Base-by-base conservation (phyloP, 805 yeast genomes). In the Candida coquimbonensis region DNA sequence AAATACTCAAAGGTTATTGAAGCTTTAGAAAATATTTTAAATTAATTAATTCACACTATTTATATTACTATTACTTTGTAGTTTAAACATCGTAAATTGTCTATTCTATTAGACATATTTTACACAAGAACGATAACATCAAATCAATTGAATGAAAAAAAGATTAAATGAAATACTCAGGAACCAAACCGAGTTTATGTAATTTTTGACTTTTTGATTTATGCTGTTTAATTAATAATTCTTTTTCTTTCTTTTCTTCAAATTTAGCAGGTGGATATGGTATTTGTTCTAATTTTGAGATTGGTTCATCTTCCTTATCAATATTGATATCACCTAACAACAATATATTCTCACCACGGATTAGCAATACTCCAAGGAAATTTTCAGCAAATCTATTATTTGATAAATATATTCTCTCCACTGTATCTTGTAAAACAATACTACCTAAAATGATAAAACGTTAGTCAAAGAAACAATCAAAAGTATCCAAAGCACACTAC, bases 321-420 rank as follows among this genome's bases (percentile, higher is more conserved):
- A 88, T 84, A 64, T 90, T 96, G 50, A 91, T 77, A 63, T 91
- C 97, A 19, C 98, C 99, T 62, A 93, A 64, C 80, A 90, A 78
- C 9, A 90, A 93, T 9, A 93, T 93, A 57, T 91, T 91, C 64
- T 93, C 99, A 50, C 99, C 99, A 66, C 99, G 83, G 36, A 93
- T 83, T 68, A 93, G 77, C 61, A 81, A 83, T 42, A 87, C 86
- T 9, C 96, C 96, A 44, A 84, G 75, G 42, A 73, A 72, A n/a
- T 69, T 70, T 62, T 91, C 96, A 9, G 86, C 95, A 60, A 81
- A 91, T 51, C 75, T 60, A 36, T 68, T 69, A 14, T 73, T 78
- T 16, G 72, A 62, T 52, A 83, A 70, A 61, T 86, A 86, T 55
- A 89, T 78, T 64, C 96, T 78, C 64, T 93, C 98, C 40, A 81